phyloP scores from a whole-genome alignment of 2,329 filamentous ascomycete species.

The Lasiodiplodia citricola region DNA sequence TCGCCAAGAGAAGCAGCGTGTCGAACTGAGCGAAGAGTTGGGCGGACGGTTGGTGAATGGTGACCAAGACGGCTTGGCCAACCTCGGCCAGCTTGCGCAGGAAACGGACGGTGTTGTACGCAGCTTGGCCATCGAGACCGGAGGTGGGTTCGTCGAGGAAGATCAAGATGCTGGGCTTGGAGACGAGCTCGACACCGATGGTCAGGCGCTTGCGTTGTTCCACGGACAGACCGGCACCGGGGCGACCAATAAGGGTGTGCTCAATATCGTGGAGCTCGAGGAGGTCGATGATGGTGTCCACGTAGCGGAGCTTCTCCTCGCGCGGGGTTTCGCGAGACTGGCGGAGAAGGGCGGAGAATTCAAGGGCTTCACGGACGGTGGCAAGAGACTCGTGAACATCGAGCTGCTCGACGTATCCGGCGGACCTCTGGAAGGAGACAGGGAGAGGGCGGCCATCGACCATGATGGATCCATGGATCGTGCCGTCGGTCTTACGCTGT shows the following conservation, averaged over 20 bases:
- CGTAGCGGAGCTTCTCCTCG: slow-evolving; percentile 63
- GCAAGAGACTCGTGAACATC: slow-evolving; percentile 64
- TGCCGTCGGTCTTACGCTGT: slow-evolving; percentile 25
- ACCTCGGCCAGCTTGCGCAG: slow-evolving; percentile 72
- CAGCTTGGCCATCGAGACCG: slow-evolving; percentile 71
- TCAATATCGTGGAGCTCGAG: slow-evolving; percentile 64
- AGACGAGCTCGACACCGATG: slow-evolving; percentile 62
- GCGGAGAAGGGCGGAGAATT: slow-evolving; percentile 64
- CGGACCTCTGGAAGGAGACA: slow-evolving; percentile 26
- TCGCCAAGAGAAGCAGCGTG: slow-evolving; percentile 73
- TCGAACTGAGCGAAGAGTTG: slow-evolving; percentile 84
- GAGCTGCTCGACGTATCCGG: slow-evolving; percentile 55
- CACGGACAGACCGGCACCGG: slow-evolving; percentile 60
- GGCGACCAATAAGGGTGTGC: slow-evolving; percentile 63
- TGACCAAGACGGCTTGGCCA: slow-evolving; percentile 83
- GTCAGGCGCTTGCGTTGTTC: slow-evolving; percentile 69
- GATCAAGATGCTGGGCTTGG: slow-evolving; percentile 70
- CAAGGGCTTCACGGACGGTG: slow-evolving; percentile 65
- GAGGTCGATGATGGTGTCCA: slow-evolving; percentile 63
- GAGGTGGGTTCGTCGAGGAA: slow-evolving; percentile 79
- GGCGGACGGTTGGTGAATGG: slow-evolving; percentile 84
- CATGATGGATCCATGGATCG: slow-evolving; percentile 24
- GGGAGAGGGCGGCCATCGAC: slow-evolving; percentile 26
- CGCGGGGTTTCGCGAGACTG: slow-evolving; percentile 59
- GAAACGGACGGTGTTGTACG: slow-evolving; percentile 75